Percentiles rank a stretch among this genome's conserved stretches.
These are phyloP conservation scores for Waitea zeae DNA, from an alignment of 1,284 basidiomycete genomes.

Conservation along the genomic window DNA sequence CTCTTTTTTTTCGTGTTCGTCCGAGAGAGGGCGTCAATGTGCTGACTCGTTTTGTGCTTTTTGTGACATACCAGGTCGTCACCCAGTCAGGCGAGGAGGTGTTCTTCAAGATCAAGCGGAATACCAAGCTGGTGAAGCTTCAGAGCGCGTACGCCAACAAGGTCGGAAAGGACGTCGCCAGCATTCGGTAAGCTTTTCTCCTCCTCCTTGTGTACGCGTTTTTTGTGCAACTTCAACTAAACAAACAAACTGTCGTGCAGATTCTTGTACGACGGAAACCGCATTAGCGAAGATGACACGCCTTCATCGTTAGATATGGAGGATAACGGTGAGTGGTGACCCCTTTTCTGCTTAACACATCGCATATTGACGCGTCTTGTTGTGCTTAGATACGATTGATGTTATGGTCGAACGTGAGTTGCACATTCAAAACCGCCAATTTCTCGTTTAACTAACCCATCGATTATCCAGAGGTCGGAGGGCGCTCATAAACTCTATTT, in stretches of 20 bases:
- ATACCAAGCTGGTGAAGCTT: constrained; percentile 86
- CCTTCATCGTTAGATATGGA: constrained; percentile 76
- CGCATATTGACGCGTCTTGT: constrained; percentile 3
- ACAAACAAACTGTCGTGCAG: constrained; percentile 20
- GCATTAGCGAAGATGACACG: constrained; percentile 76
- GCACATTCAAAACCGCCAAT: too few species aligned
- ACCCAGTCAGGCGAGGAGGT: constrained; percentile 76
- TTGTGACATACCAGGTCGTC: constrained; percentile 33
- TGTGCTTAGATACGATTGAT: constrained; percentile 72
- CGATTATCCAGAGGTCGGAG: too few species aligned
- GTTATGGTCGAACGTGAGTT: constrained; percentile 87
- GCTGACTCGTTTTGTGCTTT: too few species aligned
- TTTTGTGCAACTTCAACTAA: neutral
- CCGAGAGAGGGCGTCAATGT: too few species aligned
- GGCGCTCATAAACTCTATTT: too few species aligned
- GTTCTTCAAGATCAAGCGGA: constrained; percentile 97
- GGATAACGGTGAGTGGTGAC: constrained; percentile 48
- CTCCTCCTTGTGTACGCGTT: constrained; percentile 1
- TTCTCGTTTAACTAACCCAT: too few species aligned
- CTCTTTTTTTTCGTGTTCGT: constrained; percentile 6
- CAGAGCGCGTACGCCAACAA: constrained; percentile 87
- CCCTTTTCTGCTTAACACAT: too few species aligned
- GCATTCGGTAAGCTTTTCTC: constrained; percentile 66
- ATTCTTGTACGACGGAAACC: constrained; percentile 73
- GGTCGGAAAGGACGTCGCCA: constrained; percentile 77